Percentiles rank a stretch among this genome's conserved stretches.
Conservation (phyloP, 345 rosid genomes). For the Euphorbia tirucalli region DNA sequence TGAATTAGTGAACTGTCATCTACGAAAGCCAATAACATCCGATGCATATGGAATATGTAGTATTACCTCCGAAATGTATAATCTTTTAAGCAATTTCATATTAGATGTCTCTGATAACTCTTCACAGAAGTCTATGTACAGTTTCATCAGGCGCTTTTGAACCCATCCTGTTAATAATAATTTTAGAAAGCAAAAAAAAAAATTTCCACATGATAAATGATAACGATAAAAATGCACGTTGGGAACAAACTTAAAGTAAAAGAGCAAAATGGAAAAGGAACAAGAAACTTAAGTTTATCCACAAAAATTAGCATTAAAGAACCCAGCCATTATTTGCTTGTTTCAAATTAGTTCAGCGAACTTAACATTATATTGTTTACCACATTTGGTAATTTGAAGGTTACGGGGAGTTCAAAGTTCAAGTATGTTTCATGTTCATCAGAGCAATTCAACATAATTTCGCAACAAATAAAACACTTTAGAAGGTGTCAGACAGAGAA, state of each 20-base stretch:
- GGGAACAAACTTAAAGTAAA: neutral
- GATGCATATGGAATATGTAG: neutral
- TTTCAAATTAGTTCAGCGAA: neutral
- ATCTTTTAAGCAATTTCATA: constrained; percentile 73
- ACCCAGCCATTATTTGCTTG: neutral
- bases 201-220: neutral
- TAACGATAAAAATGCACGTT: neutral
- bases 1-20: neutral
- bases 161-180: constrained; percentile 66
- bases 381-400: constrained; percentile 1
- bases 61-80: constrained; percentile 80
- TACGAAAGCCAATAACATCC: constrained; percentile 6
- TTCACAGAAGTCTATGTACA: constrained; percentile 74
- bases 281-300: neutral
- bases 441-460: neutral
- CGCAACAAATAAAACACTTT: neutral
- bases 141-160: constrained; percentile 86
- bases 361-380: neutral
- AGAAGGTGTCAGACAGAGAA: neutral
- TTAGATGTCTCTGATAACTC: constrained; percentile 66
- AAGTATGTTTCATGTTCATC: neutral
- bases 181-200: constrained; percentile 10
- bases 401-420: neutral
- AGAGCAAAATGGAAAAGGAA: neutral
- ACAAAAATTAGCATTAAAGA: neutral